Evolutionary conservation across 352 stramenopile genomes (phyloP).

Genomic region (Saprolegnia diclina): DNA sequence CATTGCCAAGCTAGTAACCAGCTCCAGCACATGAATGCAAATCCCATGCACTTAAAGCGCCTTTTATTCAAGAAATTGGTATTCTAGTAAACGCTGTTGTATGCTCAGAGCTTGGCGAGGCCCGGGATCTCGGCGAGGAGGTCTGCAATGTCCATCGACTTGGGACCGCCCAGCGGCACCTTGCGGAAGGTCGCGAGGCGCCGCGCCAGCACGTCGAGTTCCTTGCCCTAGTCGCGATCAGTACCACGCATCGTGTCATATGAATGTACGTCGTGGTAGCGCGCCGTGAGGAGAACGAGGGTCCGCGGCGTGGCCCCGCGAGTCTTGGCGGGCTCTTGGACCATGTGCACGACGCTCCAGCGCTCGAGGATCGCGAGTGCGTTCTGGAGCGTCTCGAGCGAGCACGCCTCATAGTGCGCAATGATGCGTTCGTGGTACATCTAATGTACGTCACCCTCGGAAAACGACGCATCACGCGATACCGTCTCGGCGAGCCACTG

Average conservation of each 20-base stretch:
- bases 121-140: conserved; percentile 58
- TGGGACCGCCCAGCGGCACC: conserved; percentile 36
- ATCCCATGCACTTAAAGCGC: no score
- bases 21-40: no score
- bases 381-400: conserved; percentile 77
- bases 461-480: not conserved
- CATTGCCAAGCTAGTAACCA: no score
- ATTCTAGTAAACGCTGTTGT: no score
- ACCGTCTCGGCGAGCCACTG: conserved; percentile 78
- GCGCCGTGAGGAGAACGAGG: conserved; percentile 1
- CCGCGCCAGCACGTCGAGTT: conserved; percentile 52
- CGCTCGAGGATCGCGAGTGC: conserved; percentile 53
- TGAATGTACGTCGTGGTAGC: conserved; percentile 10
- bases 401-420: conserved; percentile 82
- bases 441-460: conserved; percentile 24
- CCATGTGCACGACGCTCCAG: conserved; percentile 57
- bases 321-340: conserved; percentile 27
- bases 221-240: conserved; percentile 39
- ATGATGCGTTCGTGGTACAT: conserved; percentile 86
- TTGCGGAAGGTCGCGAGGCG: conserved; percentile 48
- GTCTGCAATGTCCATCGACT: conserved; percentile 39
- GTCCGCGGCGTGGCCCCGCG: not conserved
- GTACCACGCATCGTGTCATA: conserved; percentile 33
- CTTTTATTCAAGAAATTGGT: no score
- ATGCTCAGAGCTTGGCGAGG: conserved; percentile 58